Evolutionary conservation across 495 filamentous ascomycete genomes (phyloP).

Genomic region (Neurospora sp.): DNA sequence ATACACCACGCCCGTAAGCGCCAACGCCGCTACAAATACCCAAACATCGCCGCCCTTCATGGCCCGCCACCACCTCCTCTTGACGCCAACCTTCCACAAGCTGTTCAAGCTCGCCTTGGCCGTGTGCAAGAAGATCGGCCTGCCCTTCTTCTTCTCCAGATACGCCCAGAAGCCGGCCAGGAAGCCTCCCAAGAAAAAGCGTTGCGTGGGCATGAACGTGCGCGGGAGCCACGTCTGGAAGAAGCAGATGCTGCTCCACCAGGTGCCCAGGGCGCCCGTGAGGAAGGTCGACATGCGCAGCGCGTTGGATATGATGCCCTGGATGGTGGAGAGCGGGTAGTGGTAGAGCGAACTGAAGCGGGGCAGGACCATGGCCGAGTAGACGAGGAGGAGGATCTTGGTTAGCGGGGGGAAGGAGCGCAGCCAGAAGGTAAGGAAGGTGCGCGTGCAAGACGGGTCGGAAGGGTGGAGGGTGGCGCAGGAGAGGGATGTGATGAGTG

Average conservation of each 20-base stretch:
- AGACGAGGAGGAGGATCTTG: constrained; percentile 62
- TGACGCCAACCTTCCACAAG: constrained; percentile 83
- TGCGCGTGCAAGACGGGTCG: constrained; percentile 76
- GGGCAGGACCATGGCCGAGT: constrained; percentile 55
- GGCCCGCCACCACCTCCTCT: constrained; percentile 73
- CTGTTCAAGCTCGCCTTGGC: constrained; percentile 65
- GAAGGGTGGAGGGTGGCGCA: constrained; percentile 88
- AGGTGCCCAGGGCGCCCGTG: constrained; percentile 65
- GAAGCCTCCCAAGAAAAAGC: constrained; percentile 83
- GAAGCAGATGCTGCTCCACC: constrained; percentile 82
- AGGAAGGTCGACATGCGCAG: constrained; percentile 64
- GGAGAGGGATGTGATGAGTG: constrained; percentile 67
- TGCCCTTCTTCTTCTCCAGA: constrained; percentile 50
- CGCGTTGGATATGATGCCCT: constrained; percentile 47
- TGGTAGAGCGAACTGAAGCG: constrained; percentile 54
- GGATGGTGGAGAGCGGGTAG: constrained; percentile 54
- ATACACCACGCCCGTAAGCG: constrained; percentile 67
- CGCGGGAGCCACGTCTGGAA: constrained; percentile 71
- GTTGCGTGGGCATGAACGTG: constrained; percentile 61
- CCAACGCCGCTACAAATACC: constrained; percentile 68
- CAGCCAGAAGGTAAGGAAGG: constrained; percentile 74
- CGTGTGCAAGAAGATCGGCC: constrained; percentile 59
- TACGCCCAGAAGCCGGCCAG: constrained; percentile 75
- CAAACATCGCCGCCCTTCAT: constrained; percentile 72
- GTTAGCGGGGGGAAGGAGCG: constrained; percentile 68